Evolutionary conservation across 73 alveolate species (phyloP).

Genomic region (Symbiodinium pilosum): DNA sequence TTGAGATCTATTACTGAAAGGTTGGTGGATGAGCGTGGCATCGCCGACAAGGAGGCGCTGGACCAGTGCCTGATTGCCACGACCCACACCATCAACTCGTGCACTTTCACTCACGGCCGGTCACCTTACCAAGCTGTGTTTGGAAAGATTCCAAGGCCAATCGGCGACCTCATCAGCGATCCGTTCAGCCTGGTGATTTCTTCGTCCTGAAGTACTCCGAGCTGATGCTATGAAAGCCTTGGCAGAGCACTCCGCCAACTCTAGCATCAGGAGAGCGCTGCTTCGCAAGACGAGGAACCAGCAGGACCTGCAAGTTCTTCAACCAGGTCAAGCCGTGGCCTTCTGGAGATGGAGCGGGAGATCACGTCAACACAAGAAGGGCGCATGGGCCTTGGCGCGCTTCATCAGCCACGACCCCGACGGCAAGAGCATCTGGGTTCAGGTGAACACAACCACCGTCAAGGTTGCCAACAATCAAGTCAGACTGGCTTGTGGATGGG

Average conservation of each 20-base stretch:
- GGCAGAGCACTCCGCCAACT: slow-evolving; percentile 15
- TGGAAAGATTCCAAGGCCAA: not conserved
- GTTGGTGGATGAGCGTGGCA: not conserved
- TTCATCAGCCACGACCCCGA: slow-evolving; percentile 24
- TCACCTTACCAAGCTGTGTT: slow-evolving; percentile 25
- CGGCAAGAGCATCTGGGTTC: slow-evolving; percentile 4
- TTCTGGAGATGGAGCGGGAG: slow-evolving; percentile 24
- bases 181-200: not conserved
- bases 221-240: not conserved
- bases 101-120: not conserved
- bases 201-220: not conserved
- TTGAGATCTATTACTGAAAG: not conserved
- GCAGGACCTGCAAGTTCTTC: not conserved
- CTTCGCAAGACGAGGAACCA: not conserved
- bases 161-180: slow-evolving; percentile 6
- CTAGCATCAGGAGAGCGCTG: not conserved
- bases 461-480: not conserved
- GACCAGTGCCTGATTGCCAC: not conserved
- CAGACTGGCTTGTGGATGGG: not conserved
- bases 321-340: slow-evolving; percentile 23
- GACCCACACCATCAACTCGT: not conserved
- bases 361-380: slow-evolving; percentile 31
- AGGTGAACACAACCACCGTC: slow-evolving; percentile 13
- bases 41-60: not conserved
- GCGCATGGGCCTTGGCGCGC: not conserved